Evolutionary conservation across 2,329 filamentous ascomycete genomes (phyloP).

Genomic region (Neospermospora avenae): DNA sequence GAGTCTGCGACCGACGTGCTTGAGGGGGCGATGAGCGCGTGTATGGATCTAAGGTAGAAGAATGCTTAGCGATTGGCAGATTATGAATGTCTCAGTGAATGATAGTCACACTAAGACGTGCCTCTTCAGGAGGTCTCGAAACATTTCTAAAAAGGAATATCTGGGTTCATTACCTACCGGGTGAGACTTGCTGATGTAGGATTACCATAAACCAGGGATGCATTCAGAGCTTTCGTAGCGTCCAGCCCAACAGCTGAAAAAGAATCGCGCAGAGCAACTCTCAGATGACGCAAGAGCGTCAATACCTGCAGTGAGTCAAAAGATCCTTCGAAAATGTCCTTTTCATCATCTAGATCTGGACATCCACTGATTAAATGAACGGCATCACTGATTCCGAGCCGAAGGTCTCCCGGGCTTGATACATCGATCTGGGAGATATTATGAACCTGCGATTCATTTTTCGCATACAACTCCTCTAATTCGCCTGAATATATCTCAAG

Average conservation of each 20-base stretch:
- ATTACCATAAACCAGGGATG: not conserved
- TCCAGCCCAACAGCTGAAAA: not conserved
- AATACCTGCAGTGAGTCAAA: slow-evolving; percentile 7
- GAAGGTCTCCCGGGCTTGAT: not conserved
- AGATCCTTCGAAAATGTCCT: slow-evolving; percentile 2
- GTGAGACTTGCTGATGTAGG: not conserved
- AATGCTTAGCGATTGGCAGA: no score
- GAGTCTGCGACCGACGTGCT: no score
- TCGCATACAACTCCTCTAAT: slow-evolving; percentile 36
- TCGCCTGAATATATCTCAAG: slow-evolving; percentile 34
- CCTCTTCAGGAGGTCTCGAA: not conserved
- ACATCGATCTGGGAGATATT: not conserved
- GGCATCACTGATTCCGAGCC: not conserved
- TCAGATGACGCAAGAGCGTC: not conserved
- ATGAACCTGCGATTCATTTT: not conserved
- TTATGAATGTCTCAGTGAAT: no score
- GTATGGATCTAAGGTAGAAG: no score
- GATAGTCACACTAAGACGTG: not conserved
- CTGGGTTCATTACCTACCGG: no score
- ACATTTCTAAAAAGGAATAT: no score
- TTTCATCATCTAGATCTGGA: not conserved
- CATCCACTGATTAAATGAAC: not conserved
- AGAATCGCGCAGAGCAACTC: not conserved
- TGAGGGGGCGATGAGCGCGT: no score
- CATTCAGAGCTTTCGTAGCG: not conserved